Evolutionary conservation across 345 rosid genomes (phyloP).

Genomic region (Hibiscus syriacus): DNA sequence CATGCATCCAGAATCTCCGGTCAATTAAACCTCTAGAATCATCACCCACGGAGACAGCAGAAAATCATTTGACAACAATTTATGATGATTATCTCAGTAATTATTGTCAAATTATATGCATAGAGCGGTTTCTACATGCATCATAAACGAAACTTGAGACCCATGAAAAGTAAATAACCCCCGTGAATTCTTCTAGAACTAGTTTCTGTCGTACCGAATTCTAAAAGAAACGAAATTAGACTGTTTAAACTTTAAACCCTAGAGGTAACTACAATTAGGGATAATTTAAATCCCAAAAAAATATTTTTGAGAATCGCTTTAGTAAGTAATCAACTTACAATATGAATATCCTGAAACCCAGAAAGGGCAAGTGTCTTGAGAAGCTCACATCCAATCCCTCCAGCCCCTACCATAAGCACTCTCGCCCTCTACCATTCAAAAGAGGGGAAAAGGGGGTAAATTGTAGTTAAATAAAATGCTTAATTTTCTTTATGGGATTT

Average conservation of each 20-base stretch:
- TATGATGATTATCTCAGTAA: neutral
- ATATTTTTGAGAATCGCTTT: neutral
- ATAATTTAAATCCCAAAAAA: neutral
- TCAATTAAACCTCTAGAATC: neutral
- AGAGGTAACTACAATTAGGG: neutral
- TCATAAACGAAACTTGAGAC: neutral
- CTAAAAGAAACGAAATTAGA: neutral
- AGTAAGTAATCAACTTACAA: slow-evolving; percentile 39
- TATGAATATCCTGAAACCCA: slow-evolving; percentile 86
- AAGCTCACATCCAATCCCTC: slow-evolving; percentile 98
- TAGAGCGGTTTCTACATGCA: neutral
- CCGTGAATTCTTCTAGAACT: neutral
- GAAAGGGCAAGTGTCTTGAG: slow-evolving; percentile 94
- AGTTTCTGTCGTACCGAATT: neutral
- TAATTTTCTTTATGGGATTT: neutral
- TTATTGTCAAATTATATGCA: neutral
- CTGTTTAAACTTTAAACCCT: slow-evolving; percentile 3
- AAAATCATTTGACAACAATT: neutral
- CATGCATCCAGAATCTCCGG: neutral
- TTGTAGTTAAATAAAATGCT: neutral
- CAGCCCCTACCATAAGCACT: slow-evolving; percentile 99
- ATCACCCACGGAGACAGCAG: neutral
- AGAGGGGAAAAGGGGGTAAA: neutral
- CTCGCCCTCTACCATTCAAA: slow-evolving; percentile 58
- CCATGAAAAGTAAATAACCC: neutral